Evolutionary conservation across 2,329 filamentous ascomycete species (phyloP).

Genomic region (Mycosphaerella sp.): DNA sequence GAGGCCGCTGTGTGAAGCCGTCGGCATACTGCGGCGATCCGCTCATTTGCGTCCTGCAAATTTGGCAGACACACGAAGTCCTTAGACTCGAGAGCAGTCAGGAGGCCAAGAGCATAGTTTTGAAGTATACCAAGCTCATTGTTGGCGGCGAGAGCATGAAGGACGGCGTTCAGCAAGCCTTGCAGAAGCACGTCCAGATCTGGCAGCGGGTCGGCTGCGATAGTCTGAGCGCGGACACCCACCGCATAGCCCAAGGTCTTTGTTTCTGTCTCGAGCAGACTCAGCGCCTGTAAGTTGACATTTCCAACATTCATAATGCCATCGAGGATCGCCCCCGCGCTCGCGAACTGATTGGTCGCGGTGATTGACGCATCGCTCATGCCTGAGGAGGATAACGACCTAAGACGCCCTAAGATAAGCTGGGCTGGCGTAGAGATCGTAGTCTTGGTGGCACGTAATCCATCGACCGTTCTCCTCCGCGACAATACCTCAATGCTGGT

Average conservation of each 20-base stretch:
- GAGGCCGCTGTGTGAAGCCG: not conserved
- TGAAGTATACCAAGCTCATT: not conserved
- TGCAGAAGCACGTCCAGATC: constrained; percentile 30
- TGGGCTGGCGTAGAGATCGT: not conserved
- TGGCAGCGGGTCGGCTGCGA: constrained; percentile 31
- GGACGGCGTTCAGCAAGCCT: constrained; percentile 23
- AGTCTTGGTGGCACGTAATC: constrained; percentile 4
- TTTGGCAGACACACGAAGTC: not conserved
- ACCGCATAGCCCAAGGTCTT: constrained; percentile 35
- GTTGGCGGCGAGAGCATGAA: constrained; percentile 28
- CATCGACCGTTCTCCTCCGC: constrained; percentile 1
- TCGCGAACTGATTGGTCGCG: not conserved
- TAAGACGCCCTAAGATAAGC: constrained; percentile 1
- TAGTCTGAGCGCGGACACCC: constrained; percentile 30
- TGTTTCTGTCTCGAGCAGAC: constrained; percentile 38
- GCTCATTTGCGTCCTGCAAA: not conserved
- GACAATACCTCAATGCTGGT: constrained; percentile 18
- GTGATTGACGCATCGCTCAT: not conserved
- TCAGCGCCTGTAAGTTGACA: constrained; percentile 37
- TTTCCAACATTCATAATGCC: constrained; percentile 25
- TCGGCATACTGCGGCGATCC: constrained; percentile 1
- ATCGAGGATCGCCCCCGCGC: constrained; percentile 3
- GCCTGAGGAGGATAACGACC: constrained; percentile 10
- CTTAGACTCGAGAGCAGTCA: not conserved
- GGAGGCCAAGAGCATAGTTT: not conserved